Percentiles rank a stretch among this genome's conserved stretches.
Conservation (phyloP, 163 green algal genomes). For the Trebouxiophyceae sp. region DNA sequence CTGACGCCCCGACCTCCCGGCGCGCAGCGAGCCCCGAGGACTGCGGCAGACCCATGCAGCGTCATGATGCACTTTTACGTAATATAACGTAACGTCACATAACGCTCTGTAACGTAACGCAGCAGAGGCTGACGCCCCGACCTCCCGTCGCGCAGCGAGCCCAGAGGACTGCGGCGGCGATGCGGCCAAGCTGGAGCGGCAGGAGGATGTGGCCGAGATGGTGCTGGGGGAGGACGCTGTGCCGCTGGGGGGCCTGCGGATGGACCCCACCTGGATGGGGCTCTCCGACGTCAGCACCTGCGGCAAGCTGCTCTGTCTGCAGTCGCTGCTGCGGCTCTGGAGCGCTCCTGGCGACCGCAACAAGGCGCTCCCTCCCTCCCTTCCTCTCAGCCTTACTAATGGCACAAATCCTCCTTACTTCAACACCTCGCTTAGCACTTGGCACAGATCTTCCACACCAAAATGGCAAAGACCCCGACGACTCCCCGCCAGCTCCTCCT, state of each 20-base stretch:
- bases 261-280: constrained; percentile 20
- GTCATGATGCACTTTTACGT: too few relatives aligned
- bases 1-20: too few relatives aligned
- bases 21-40: too few relatives aligned
- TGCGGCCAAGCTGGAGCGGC: constrained; percentile 23
- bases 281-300: constrained; percentile 32
- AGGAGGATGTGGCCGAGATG: constrained; percentile 29
- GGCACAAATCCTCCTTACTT: too few relatives aligned
- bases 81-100: too few relatives aligned
- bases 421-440: too few relatives aligned
- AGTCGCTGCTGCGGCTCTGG: constrained; percentile 43
- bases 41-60: too few relatives aligned
- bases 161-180: constrained; percentile 9
- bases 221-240: constrained; percentile 37
- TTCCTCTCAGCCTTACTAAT: too few relatives aligned
- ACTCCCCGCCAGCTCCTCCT: too few relatives aligned
- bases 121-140: not conserved
- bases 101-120: too few relatives aligned
- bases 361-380: constrained; percentile 7
- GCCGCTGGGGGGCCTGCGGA: constrained; percentile 14
- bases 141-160: constrained; percentile 8
- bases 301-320: constrained; percentile 64
- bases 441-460: too few relatives aligned
- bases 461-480: too few relatives aligned
- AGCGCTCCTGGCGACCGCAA: constrained; percentile 7